A percentile compares a stretch with the other conserved stretches of the same genome.
Evolutionary conservation across 169 alveolate species (phyloP).

Genomic region (Plasmodium yoelii): DNA sequence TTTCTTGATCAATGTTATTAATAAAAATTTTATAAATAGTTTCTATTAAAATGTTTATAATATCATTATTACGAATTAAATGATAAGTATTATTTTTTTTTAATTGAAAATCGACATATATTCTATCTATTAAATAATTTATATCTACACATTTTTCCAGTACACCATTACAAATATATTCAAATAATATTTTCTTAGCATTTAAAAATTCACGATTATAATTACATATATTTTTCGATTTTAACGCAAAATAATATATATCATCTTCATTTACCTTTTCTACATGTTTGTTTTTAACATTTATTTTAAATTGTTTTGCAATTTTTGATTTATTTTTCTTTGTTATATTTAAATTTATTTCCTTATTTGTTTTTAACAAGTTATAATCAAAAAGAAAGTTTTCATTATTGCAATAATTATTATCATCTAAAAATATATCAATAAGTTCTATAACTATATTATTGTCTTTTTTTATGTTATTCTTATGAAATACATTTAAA

Average conservation of each 20-base stretch:
- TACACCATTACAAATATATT: constrained; percentile 54
- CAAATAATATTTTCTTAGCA: constrained; percentile 55
- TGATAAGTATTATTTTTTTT: constrained; percentile 31
- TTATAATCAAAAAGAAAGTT: constrained; percentile 61
- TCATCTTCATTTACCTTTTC: constrained; percentile 77
- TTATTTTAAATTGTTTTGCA: constrained; percentile 55
- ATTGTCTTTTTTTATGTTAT: constrained; percentile 24
- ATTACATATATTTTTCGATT: constrained; percentile 51
- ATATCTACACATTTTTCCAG: constrained; percentile 37
- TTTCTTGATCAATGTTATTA: background rate
- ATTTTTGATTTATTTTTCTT: constrained; percentile 41
- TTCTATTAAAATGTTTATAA: constrained; percentile 61
- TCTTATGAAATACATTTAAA: constrained; percentile 51
- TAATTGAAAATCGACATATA: constrained; percentile 65
- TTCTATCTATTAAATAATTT: constrained; percentile 67
- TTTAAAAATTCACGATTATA: constrained; percentile 53
- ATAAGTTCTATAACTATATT: constrained; percentile 48
- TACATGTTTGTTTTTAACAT: constrained; percentile 53
- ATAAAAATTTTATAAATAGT: constrained; percentile 52
- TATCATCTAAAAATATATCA: constrained; percentile 66
- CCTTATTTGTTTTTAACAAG: constrained; percentile 43
- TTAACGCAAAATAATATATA: constrained; percentile 47
- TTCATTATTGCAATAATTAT: constrained; percentile 67
- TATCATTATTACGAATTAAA: constrained; percentile 53
- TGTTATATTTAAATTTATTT: constrained; percentile 24